phyloP scores from a whole-genome alignment of 1,284 basidiomycete genomes.

The Ustilago sp. region DNA sequence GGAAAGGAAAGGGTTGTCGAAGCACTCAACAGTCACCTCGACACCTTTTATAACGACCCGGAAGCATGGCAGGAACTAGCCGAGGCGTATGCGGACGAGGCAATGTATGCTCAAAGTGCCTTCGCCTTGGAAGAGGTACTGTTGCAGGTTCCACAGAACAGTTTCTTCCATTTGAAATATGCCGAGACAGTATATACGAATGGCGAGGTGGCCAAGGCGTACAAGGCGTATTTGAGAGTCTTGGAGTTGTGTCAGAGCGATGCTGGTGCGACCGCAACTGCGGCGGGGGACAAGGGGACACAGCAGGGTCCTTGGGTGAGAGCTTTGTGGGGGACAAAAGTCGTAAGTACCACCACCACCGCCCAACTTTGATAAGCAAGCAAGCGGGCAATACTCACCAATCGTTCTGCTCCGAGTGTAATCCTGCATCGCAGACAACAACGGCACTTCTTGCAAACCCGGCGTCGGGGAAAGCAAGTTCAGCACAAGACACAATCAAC shows the following conservation, averaged over 20 bases:
- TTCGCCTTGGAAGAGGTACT: constrained; percentile 84
- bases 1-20: constrained; percentile 75
- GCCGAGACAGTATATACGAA: constrained; percentile 88
- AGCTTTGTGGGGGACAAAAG: constrained; percentile 66
- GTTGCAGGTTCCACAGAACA: constrained; percentile 84
- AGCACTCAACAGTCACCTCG: constrained; percentile 83
- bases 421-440: constrained; percentile 8
- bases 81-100: constrained; percentile 82
- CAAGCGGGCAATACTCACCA: background rate
- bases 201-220: constrained; percentile 73
- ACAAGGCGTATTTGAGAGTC: constrained; percentile 64
- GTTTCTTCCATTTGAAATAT: constrained; percentile 82
- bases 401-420: background rate
- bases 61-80: constrained; percentile 95
- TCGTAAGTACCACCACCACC: constrained; percentile 39
- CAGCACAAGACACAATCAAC: constrained; percentile 28
- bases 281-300: background rate
- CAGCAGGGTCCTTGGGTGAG: constrained; percentile 58
- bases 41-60: constrained; percentile 91
- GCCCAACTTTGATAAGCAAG: background rate
- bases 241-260: constrained; percentile 60
- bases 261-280: constrained; percentile 1
- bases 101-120: constrained; percentile 78
- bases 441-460: constrained; percentile 30
- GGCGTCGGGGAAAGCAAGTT: background rate